Evolutionary conservation across 2,329 filamentous ascomycete species (phyloP).

Genomic region (Pseudocercospora vitis): DNA sequence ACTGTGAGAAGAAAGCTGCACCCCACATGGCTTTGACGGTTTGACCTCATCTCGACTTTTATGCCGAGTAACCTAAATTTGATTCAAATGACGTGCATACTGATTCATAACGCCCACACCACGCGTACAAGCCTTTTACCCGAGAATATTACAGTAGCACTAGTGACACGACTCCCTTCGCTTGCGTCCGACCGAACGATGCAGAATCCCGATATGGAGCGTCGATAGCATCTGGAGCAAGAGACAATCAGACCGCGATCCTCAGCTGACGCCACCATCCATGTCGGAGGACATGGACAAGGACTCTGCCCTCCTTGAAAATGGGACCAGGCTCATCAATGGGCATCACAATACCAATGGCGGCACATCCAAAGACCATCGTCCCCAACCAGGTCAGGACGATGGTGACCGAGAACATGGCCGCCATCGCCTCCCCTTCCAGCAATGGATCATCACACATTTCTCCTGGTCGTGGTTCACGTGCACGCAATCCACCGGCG

Average conservation of each 20-base stretch:
- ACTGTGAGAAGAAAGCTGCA: too few relatives aligned
- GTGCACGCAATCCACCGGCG: conserved; percentile 72
- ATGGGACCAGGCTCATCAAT: neutral
- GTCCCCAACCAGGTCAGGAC: too few relatives aligned
- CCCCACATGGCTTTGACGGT: neutral
- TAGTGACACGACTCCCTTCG: too few relatives aligned
- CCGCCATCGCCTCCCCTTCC: conserved; percentile 18
- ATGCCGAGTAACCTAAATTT: conserved; percentile 1
- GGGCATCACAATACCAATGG: too few relatives aligned
- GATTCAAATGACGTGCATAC: neutral
- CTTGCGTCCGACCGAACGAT: neutral
- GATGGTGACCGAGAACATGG: too few relatives aligned
- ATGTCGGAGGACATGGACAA: neutral
- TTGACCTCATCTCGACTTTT: neutral
- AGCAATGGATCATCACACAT: conserved; percentile 19
- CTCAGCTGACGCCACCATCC: neutral
- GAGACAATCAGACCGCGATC: neutral
- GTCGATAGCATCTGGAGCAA: neutral
- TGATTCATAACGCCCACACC: neutral
- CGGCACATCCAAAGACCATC: too few relatives aligned
- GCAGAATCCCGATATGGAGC: neutral
- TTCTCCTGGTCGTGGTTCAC: conserved; percentile 61
- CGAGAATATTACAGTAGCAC: neutral
- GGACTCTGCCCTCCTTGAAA: neutral
- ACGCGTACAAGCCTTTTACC: conserved; percentile 1